These are phyloP conservation scores for Austroboletus festivus DNA, from an alignment of 768 basidiomycete genomes.

Conservation along the genomic window DNA sequence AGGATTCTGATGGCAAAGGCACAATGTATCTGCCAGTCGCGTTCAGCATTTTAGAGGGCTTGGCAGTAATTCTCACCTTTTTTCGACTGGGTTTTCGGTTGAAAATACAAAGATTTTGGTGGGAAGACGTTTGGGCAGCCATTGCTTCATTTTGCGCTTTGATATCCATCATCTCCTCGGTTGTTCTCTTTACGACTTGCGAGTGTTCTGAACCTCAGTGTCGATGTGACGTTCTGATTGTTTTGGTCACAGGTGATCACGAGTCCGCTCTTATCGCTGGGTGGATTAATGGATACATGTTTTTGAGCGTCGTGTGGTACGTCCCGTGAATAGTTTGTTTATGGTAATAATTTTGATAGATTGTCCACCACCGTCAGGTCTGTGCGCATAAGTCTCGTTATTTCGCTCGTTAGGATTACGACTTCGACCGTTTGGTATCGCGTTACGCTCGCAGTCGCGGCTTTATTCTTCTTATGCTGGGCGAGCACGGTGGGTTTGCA, in stretches of 20 bases:
- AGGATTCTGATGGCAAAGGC: not conserved
- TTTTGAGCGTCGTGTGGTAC: constrained; percentile 10
- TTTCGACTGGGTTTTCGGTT: constrained; percentile 15
- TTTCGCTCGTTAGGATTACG: constrained; percentile 10
- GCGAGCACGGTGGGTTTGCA: constrained; percentile 4
- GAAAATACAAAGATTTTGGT: constrained; percentile 19
- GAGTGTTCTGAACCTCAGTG: not conserved
- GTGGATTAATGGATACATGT: constrained; percentile 8
- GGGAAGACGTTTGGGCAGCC: constrained; percentile 24
- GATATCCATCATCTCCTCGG: not conserved
- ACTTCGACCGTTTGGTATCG: not conserved
- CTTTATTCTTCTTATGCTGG: constrained; percentile 2
- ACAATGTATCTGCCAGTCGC: not conserved
- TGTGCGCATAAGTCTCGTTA: constrained; percentile 19
- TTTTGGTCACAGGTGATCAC: not conserved
- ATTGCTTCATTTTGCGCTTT: constrained; percentile 3
- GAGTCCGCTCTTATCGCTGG: not conserved
- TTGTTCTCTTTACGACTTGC: not conserved
- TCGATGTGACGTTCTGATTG: not conserved
- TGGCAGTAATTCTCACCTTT: constrained; percentile 8
- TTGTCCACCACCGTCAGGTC: constrained; percentile 4
- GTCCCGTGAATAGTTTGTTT: not conserved
- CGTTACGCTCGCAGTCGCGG: not conserved
- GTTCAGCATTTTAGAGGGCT: constrained; percentile 2
- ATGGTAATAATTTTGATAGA: not conserved